phyloP scores from a whole-genome alignment of 495 filamentous ascomycete species.

The Clohesyomyces aquaticus region DNA sequence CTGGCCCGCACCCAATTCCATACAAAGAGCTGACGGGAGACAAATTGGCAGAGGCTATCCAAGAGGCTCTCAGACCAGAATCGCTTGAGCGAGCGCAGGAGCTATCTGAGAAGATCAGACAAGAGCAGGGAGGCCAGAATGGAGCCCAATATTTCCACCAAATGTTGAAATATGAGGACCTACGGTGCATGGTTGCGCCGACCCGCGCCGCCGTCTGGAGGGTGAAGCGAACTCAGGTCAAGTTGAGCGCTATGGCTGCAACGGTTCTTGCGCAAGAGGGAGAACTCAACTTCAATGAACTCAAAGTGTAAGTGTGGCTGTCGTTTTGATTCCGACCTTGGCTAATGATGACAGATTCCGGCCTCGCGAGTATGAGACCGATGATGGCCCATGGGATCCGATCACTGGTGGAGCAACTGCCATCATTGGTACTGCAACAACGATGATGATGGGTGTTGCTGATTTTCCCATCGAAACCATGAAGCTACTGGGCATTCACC shows the following conservation, averaged over 20 bases:
- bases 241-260: constrained; percentile 49
- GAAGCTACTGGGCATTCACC: constrained; percentile 57
- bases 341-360: constrained; percentile 40
- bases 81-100: constrained; percentile 47
- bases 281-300: constrained; percentile 46
- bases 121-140: constrained; percentile 47
- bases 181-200: constrained; percentile 47
- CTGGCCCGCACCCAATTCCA: constrained; percentile 54
- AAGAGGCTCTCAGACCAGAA: constrained; percentile 45
- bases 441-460: constrained; percentile 77
- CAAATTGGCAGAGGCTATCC: constrained; percentile 51
- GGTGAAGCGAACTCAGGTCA: constrained; percentile 45
- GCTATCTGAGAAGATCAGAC: constrained; percentile 45
- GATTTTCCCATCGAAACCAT: constrained; percentile 77
- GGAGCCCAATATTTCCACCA: constrained; percentile 51
- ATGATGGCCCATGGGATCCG: constrained; percentile 52
- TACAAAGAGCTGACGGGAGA: constrained; percentile 52
- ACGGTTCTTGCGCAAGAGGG: constrained; percentile 47
- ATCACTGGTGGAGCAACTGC: constrained; percentile 62
- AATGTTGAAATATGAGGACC: constrained; percentile 46
- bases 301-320: constrained; percentile 44
- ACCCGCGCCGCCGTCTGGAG: constrained; percentile 47
- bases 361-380: constrained; percentile 48
- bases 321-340: neutral
- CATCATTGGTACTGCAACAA: constrained; percentile 72